Evolutionary conservation across 345 rosid species (phyloP), one percentile per base, ranked within the genome.

Genomic region (Noccaea bulbosa): DNA sequence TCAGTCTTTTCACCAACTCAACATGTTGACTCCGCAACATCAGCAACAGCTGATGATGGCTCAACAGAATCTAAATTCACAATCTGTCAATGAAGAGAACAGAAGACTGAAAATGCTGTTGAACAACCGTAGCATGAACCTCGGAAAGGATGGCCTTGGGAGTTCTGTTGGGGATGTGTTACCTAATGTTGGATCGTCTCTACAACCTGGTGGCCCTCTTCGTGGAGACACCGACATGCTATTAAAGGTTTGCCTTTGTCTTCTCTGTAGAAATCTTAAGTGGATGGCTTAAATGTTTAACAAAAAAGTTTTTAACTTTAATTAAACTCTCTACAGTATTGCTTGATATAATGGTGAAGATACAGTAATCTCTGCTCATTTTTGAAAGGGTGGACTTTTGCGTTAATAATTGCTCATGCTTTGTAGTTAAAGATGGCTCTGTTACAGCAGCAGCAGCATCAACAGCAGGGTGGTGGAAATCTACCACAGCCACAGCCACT

Each of bases 21-120:
- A 88, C 82, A 91, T 91, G 97, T 56, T 91, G 79, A 53, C 91
- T 46, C 96, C 93, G 11, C 98, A 91, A 62, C 99, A 93, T 61
- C 98, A 88, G 77, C 98, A 92, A 76, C 98, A 93, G 78, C 93
- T 94, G 73, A 68, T 94, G 87, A 85, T 94, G 45, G 91, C 97
- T 11, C 99, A 93, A 65, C 91, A 85, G 81, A 93, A 70, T 79
- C 58, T 93, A 75, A 88, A 91, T 6, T 89, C 97, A 30, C 90
- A 94, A 60, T 76, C 96, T 33, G 87, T 71, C 40, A 81, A 80
- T 73, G 97, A 94, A 39, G 99, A 94, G 6, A 84, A 48, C 71
- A 84, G 96, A 81, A 87, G 96, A 77, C 63, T 82, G 70, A 86
- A 85, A 79, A 85, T 94, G 97, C 68, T 88, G 44, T 77, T 86